A percentile compares a stretch with the other conserved stretches of the same genome.
Evolutionary conservation across 805 yeast species (phyloP).

Genomic region (Sugiyamaella chiloensis): DNA sequence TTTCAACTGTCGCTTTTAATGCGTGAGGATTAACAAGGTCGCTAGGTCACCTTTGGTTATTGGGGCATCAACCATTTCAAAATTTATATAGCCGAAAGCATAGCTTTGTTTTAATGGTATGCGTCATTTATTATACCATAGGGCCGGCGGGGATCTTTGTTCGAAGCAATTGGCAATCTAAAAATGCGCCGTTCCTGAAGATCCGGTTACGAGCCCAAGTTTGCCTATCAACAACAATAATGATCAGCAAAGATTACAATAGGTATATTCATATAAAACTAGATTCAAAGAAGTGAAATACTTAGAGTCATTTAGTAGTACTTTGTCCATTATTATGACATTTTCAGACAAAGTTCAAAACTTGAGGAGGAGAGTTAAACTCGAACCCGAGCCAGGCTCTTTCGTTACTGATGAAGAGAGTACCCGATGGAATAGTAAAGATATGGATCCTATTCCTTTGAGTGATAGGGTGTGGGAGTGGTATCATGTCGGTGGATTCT

Average conservation of each 20-base stretch:
- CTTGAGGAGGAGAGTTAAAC: not conserved
- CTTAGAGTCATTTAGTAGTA: not conserved
- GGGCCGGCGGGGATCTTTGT: too few species aligned
- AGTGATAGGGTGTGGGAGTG: slow-evolving; percentile 18
- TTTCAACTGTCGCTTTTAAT: too few species aligned
- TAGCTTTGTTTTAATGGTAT: too few species aligned
- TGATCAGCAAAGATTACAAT: not conserved
- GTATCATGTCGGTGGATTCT: slow-evolving; percentile 41
- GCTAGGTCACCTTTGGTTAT: too few species aligned
- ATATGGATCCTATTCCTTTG: slow-evolving; percentile 16
- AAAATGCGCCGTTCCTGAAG: too few species aligned
- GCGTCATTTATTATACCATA: too few species aligned
- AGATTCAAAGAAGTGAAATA: not conserved
- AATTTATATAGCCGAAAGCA: too few species aligned
- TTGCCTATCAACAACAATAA: not conserved
- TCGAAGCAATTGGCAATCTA: too few species aligned
- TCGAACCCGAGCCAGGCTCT: slow-evolving; percentile 11
- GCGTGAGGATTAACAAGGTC: too few species aligned
- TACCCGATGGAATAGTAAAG: slow-evolving; percentile 14
- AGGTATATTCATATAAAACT: too few species aligned
- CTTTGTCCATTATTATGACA: not conserved
- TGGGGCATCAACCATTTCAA: too few species aligned
- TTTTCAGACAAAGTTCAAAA: not conserved
- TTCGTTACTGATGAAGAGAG: slow-evolving; percentile 8
- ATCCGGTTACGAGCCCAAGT: too few species aligned